Evolutionary conservation across 1,284 basidiomycete genomes (phyloP).

Genomic region (Tilletia indica): DNA sequence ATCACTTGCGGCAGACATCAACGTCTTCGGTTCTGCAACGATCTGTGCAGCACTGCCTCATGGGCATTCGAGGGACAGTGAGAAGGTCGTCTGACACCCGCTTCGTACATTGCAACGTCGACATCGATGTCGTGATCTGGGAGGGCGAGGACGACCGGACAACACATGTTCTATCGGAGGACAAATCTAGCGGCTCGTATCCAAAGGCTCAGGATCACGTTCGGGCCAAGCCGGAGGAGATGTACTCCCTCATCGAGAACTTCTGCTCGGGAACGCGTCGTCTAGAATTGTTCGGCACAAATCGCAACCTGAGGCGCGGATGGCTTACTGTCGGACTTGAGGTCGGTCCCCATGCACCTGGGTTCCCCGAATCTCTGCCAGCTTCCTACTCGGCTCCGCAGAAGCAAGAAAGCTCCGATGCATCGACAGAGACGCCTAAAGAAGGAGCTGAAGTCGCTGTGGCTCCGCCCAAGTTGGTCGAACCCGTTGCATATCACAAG

Average conservation of each 20-base stretch:
- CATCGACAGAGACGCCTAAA: neutral
- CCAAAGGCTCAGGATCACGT: constrained; percentile 61
- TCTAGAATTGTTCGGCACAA: constrained; percentile 82
- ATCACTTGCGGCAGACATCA: constrained; percentile 14
- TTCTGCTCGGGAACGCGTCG: constrained; percentile 92
- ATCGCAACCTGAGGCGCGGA: constrained; percentile 72
- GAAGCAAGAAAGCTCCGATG: neutral
- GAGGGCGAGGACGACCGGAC: constrained; percentile 60
- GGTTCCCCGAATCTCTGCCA: constrained; percentile 18
- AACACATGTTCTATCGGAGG: too few relatives aligned
- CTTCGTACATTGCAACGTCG: constrained; percentile 97
- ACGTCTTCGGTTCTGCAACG: constrained; percentile 37
- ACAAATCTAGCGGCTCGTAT: neutral
- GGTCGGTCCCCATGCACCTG: constrained; percentile 40
- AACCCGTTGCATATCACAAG: constrained; percentile 35
- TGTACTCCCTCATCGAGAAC: constrained; percentile 92
- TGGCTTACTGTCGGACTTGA: constrained; percentile 79
- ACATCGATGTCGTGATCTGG: constrained; percentile 96
- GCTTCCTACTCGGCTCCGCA: too few relatives aligned
- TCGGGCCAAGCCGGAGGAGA: constrained; percentile 83
- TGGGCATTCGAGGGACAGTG: constrained; percentile 98
- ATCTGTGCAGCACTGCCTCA: constrained; percentile 75
- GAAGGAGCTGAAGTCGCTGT: too few relatives aligned
- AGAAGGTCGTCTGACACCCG: constrained; percentile 85
- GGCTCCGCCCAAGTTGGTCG: constrained; percentile 22